Conservation (phyloP, 192 early-diverging fungal species). For the Dispira simplex region DNA sequence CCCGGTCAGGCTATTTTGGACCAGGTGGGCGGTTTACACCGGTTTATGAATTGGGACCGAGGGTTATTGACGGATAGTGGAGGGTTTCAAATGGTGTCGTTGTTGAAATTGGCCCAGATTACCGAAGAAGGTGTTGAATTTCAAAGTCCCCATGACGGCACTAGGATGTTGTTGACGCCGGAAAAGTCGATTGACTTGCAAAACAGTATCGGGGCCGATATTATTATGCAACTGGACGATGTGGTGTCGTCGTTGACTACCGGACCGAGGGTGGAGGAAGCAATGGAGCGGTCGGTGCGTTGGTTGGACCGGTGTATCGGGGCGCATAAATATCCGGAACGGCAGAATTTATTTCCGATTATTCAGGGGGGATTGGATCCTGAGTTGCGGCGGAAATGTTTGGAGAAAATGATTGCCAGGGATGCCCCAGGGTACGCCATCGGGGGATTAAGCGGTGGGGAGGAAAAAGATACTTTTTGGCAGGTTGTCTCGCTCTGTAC, state of each 20-base stretch:
- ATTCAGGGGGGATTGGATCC: slow-evolving; percentile 72
- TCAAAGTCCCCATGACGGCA: slow-evolving; percentile 67
- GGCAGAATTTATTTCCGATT: slow-evolving; percentile 79
- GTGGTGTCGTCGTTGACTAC: slow-evolving; percentile 71
- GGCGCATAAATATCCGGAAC: slow-evolving; percentile 48
- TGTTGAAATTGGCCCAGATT: slow-evolving; percentile 67
- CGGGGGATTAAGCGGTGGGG: slow-evolving; percentile 75
- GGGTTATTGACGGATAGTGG: slow-evolving; percentile 70
- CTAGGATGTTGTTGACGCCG: slow-evolving; percentile 67
- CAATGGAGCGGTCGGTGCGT: slow-evolving; percentile 76
- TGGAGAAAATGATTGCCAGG: slow-evolving; percentile 66
- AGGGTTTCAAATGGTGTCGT: slow-evolving; percentile 84
- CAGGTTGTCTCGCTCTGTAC: slow-evolving; percentile 67
- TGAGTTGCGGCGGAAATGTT: slow-evolving; percentile 49
- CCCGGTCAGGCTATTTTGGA: slow-evolving; percentile 64
- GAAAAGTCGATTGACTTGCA: slow-evolving; percentile 77
- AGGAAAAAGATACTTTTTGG: slow-evolving; percentile 78
- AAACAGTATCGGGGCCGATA: slow-evolving; percentile 75
- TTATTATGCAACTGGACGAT: slow-evolving; percentile 88
- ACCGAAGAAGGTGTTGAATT: slow-evolving; percentile 79
- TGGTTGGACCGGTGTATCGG: slow-evolving; percentile 77
- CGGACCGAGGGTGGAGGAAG: slow-evolving; percentile 72
- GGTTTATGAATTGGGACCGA: slow-evolving; percentile 66
- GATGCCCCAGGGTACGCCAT: slow-evolving; percentile 74
- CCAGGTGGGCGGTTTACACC: slow-evolving; percentile 55